phyloP scores from a whole-genome alignment of 1,284 basidiomycete species.

The Puccinia novopanici region DNA sequence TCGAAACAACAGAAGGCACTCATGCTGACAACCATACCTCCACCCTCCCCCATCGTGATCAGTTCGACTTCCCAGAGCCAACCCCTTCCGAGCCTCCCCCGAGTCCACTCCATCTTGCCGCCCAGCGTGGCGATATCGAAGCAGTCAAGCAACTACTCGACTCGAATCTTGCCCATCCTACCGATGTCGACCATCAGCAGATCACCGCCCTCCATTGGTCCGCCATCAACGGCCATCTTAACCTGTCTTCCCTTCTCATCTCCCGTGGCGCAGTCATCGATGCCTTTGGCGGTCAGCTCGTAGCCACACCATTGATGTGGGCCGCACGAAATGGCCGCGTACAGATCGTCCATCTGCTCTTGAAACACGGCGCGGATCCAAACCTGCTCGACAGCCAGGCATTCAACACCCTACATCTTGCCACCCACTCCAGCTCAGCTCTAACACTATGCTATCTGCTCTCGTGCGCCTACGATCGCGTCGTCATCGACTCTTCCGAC shows the following conservation, averaged over 20 bases:
- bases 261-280: slow-evolving; percentile 95
- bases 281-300: slow-evolving; percentile 86
- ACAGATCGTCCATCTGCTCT: slow-evolving; percentile 87
- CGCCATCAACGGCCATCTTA: slow-evolving; percentile 82
- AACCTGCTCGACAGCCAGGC: slow-evolving; percentile 88
- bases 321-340: slow-evolving; percentile 92
- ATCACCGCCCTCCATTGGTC: slow-evolving; percentile 98
- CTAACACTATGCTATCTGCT: slow-evolving; percentile 92
- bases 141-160: slow-evolving; percentile 71
- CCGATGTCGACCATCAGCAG: slow-evolving; percentile 82
- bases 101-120: slow-evolving; percentile 70
- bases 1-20: not conserved
- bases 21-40: not conserved
- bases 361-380: slow-evolving; percentile 86
- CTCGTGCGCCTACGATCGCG: slow-evolving; percentile 53
- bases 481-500: slow-evolving; percentile 69
- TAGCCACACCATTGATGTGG: slow-evolving; percentile 98
- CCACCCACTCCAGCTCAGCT: slow-evolving; percentile 88
- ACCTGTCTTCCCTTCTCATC: slow-evolving; percentile 71
- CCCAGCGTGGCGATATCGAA: slow-evolving; percentile 80
- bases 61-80: not conserved
- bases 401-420: slow-evolving; percentile 92
- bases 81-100: not conserved
- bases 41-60: not conserved
- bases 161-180: slow-evolving; percentile 72